phyloP scores from a whole-genome alignment of 768 basidiomycete genomes.

The Pholiota molesta region DNA sequence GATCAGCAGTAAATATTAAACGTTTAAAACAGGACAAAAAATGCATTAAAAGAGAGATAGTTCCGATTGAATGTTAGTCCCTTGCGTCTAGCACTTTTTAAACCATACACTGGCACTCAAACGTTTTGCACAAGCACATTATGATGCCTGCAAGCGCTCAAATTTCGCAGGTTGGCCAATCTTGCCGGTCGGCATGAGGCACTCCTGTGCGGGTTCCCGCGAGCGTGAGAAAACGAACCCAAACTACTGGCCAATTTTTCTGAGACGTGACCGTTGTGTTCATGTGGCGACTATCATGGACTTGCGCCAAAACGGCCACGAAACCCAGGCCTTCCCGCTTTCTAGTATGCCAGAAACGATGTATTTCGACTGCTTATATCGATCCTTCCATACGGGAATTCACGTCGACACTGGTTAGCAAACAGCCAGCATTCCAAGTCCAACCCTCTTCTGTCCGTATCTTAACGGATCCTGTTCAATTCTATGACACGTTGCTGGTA shows the following conservation, averaged over 20 bases:
- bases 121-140: neutral
- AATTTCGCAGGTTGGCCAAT: neutral
- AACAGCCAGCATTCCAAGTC: constrained; percentile 53
- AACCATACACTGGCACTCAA: no score
- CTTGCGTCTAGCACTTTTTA: no score
- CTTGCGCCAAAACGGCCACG: neutral
- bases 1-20: no score
- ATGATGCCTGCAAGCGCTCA: neutral
- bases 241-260: neutral
- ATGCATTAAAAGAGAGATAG: no score
- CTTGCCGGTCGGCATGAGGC: neutral
- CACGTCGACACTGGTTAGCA: constrained; percentile 33
- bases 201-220: neutral
- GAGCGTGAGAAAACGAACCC: neutral
- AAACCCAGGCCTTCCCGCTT: neutral
- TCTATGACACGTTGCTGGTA: constrained; percentile 59
- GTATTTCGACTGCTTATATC: constrained; percentile 27
- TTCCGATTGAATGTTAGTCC: no score
- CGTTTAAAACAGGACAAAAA: no score
- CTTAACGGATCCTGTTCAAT: constrained; percentile 58
- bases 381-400: constrained; percentile 42
- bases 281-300: constrained; percentile 17
- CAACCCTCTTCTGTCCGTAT: constrained; percentile 52
- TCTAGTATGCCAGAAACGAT: constrained; percentile 19
- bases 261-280: neutral